Conservation (phyloP, 768 basidiomycete species). For the Pholiota conissans region DNA sequence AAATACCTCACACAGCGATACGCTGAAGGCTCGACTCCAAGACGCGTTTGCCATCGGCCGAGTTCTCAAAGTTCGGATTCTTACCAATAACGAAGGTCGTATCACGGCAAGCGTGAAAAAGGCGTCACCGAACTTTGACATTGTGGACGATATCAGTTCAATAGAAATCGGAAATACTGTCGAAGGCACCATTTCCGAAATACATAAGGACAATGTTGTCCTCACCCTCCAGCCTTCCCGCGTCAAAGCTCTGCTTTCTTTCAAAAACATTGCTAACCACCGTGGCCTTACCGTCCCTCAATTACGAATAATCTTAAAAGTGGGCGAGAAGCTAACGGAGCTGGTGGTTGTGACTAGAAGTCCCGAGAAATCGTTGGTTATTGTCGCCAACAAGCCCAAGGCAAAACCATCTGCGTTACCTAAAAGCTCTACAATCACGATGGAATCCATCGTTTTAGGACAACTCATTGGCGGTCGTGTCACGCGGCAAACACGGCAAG, state of each 20-base stretch:
- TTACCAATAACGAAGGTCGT: slow-evolving; percentile 57
- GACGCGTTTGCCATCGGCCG: slow-evolving; percentile 78
- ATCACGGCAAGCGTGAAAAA: slow-evolving; percentile 89
- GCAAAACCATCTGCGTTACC: slow-evolving; percentile 45
- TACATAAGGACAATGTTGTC: slow-evolving; percentile 85
- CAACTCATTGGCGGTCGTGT: slow-evolving; percentile 83
- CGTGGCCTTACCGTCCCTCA: slow-evolving; percentile 65
- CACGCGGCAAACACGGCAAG: slow-evolving; percentile 66
- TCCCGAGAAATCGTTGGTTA: slow-evolving; percentile 80
- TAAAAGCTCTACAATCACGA: slow-evolving; percentile 49
- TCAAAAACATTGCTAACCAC: slow-evolving; percentile 85
- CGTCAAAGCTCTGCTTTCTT: slow-evolving; percentile 79
- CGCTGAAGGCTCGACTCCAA: slow-evolving; percentile 49
- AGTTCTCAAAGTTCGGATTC: slow-evolving; percentile 81
- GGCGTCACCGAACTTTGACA: slow-evolving; percentile 51
- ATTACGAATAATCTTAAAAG: slow-evolving; percentile 59
- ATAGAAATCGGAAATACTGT: slow-evolving; percentile 78
- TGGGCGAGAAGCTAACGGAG: slow-evolving; percentile 70
- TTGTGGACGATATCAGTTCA: slow-evolving; percentile 62
- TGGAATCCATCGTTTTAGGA: slow-evolving; percentile 70
- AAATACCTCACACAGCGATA: slow-evolving; percentile 54
- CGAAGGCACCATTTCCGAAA: slow-evolving; percentile 68
- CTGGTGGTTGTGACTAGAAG: slow-evolving; percentile 90
- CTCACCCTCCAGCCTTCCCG: slow-evolving; percentile 69
- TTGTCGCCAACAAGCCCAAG: slow-evolving; percentile 76